phyloP scores from a whole-genome alignment of 139 green algal species.

The Penium margaritaceum region DNA sequence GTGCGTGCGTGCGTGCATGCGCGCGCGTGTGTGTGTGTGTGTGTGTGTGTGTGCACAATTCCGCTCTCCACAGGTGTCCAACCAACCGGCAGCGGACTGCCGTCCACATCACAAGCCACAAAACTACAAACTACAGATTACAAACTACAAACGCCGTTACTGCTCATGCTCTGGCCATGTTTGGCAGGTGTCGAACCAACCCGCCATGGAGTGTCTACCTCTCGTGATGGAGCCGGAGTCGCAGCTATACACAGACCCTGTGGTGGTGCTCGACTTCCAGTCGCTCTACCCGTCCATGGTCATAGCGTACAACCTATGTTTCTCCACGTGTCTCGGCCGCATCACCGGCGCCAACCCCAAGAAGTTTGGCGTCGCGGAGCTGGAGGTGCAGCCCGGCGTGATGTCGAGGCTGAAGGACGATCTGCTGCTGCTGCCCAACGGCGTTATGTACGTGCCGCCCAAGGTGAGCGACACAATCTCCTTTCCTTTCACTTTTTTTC shows the following conservation, averaged over 20 bases:
- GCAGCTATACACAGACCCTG: constrained; percentile 70
- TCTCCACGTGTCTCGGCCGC: constrained; percentile 74
- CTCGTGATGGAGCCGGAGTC: constrained; percentile 94
- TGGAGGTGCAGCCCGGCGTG: constrained; percentile 20
- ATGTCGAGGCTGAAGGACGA: constrained; percentile 27
- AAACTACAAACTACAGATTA: constrained; percentile 4
- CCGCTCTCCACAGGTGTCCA: constrained; percentile 61
- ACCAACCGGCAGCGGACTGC: constrained; percentile 88
- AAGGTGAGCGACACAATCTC: constrained; percentile 18
- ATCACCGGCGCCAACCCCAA: constrained; percentile 38
- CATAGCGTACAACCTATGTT: constrained; percentile 99
- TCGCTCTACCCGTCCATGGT: constrained; percentile 90
- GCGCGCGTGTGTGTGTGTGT: too few relatives aligned
- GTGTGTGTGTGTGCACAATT: too few relatives aligned
- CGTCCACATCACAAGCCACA: too few relatives aligned
- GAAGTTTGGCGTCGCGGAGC: constrained; percentile 22
- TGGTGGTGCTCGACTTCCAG: constrained; percentile 93
- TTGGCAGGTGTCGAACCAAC: constrained; percentile 66
- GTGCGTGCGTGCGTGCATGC: too few relatives aligned
- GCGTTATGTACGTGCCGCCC: constrained; percentile 67
- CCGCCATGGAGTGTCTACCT: constrained; percentile 82
- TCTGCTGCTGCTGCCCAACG: constrained; percentile 69
- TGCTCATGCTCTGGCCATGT: constrained; percentile 70
- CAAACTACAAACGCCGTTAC: constrained; percentile 98
- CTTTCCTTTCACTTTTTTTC: too few relatives aligned